phyloP scores from a whole-genome alignment of 1,284 basidiomycete genomes.

The Gymnopus androsaceus region DNA sequence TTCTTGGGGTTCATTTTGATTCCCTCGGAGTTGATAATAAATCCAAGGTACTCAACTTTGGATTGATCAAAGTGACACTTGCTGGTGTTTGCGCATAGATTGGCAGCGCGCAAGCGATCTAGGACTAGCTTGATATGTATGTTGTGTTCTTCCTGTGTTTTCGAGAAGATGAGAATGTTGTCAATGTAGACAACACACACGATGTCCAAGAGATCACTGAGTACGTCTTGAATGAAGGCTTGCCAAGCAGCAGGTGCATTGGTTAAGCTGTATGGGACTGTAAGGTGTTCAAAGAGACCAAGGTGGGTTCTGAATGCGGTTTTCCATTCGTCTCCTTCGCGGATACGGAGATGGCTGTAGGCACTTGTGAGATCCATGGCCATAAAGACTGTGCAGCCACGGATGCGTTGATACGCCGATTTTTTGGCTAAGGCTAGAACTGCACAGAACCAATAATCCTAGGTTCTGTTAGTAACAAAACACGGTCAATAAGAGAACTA shows the following conservation, averaged over 20 bases:
- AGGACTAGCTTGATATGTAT: neutral
- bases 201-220: constrained; percentile 23
- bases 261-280: constrained; percentile 38
- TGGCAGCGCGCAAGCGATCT: constrained; percentile 2
- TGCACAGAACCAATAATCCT: no score
- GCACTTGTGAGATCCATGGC: constrained; percentile 32
- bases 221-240: constrained; percentile 27
- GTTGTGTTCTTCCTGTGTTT: constrained; percentile 1
- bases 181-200: constrained; percentile 26
- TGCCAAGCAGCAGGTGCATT: constrained; percentile 37
- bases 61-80: constrained; percentile 35
- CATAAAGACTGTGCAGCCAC: neutral
- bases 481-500: no score
- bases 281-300: constrained; percentile 37
- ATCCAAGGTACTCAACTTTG: constrained; percentile 44
- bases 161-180: constrained; percentile 1
- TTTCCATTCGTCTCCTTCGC: constrained; percentile 10
- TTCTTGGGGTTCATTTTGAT: no score
- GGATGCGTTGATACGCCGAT: no score
- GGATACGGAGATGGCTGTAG: constrained; percentile 32
- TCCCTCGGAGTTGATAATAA: constrained; percentile 17
- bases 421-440: no score
- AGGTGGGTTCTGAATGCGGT: constrained; percentile 23
- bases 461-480: no score
- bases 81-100: constrained; percentile 25